Base-by-base conservation (phyloP, 805 yeast genomes). In the Ogataea naganishii region DNA sequence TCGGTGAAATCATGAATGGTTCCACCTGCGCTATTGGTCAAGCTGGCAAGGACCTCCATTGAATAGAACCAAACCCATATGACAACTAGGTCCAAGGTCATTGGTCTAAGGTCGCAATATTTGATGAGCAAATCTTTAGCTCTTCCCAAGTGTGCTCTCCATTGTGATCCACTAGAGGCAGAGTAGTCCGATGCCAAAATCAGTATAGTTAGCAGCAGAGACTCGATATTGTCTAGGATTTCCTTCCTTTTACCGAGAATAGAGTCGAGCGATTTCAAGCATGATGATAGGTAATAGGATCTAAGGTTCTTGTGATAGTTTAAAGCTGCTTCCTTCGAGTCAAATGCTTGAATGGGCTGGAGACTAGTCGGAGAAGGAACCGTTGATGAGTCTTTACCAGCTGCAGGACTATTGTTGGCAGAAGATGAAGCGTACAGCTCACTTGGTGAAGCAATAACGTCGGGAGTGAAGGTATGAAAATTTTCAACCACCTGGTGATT, bases 71-170 rank as follows among this genome's bases (percentile, higher is more conserved):
- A 76, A 26, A 58, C 51, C 51, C 72, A 69, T 43, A 54, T 49
- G 24, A 56, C 48, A 5, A 48, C 46, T 12, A 54, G 35, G 14
- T 51, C 64, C 9, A 69, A 50, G 26, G 51, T 45, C 33, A 47
- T 52, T 10, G 54, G 49, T 8, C 43, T 44, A 29, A 43, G 44
- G 6, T 48, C 50, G 31, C 64, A 58, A 40, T 71, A 69, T 38
- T 69, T 73, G 29, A 73, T 50, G 10, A 78, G 54, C 11, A 78
- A 50, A 39, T 75, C 81, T 42, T 75, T 76, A 2, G 83, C 84
- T 10, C 84, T 84, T 38, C 71, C 52, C 12, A 78, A 53, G 53
- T 78, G 85, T 1, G 80, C 72, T 35, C 81, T 56, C 86, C 85
- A 78, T 39, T 71, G 69, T 21, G 72, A 68, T 28, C 71, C 73